These are phyloP conservation scores for Sarocladium strictum DNA, from an alignment of 2,329 filamentous ascomycete species.

Conservation along the genomic window DNA sequence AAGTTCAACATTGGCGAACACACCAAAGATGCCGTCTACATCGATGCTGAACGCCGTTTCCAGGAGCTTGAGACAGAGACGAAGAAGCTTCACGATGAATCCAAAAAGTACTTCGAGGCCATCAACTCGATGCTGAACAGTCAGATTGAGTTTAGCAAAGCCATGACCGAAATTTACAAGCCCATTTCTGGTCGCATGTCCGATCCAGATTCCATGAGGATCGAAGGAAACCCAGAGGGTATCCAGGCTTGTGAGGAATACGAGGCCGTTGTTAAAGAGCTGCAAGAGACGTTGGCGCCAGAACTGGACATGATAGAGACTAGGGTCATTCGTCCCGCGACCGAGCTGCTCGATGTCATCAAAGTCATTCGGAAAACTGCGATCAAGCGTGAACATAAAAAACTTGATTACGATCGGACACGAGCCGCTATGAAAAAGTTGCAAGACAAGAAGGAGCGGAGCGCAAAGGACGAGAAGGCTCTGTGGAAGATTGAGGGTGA, in stretches of 20 bases:
- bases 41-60: constrained; percentile 90
- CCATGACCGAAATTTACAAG: constrained; percentile 94
- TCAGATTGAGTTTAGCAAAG: constrained; percentile 97
- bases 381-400: constrained; percentile 91
- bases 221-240: constrained; percentile 85
- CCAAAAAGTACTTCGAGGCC: constrained; percentile 93
- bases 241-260: constrained; percentile 97
- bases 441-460: constrained; percentile 96
- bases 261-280: constrained; percentile 80
- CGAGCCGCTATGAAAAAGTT: constrained; percentile 81
- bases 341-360: constrained; percentile 90
- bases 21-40: constrained; percentile 91
- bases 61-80: constrained; percentile 92
- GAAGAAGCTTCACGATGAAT: constrained; percentile 94
- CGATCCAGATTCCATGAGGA: constrained; percentile 76
- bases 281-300: constrained; percentile 81
- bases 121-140: constrained; percentile 97
- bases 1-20: constrained; percentile 94
- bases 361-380: constrained; percentile 89
- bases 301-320: constrained; percentile 97
- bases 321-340: constrained; percentile 83
- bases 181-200: constrained; percentile 95
- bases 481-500: constrained; percentile 94
- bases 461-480: constrained; percentile 93
- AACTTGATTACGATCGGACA: constrained; percentile 91